Evolutionary conservation across 495 filamentous ascomycete species (phyloP).

Genomic region (Talaromyces adpressus): DNA sequence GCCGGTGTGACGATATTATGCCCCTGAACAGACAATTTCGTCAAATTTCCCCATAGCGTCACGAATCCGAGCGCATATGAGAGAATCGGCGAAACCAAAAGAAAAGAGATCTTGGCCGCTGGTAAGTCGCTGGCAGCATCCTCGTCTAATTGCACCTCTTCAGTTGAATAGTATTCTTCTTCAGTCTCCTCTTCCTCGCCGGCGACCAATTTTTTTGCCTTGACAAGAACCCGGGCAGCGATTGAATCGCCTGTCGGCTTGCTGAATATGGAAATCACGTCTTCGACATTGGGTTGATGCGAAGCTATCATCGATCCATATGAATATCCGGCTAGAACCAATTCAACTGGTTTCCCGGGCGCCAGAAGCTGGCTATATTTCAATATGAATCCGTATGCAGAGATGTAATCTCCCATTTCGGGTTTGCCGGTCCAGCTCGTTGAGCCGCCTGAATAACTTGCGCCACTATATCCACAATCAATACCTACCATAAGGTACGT

Average conservation of each 20-base stretch:
- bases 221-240: constrained; percentile 56
- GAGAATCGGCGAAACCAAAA: constrained; percentile 75
- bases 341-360: constrained; percentile 10
- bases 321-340: constrained; percentile 80
- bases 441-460: constrained; percentile 61
- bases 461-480: constrained; percentile 51
- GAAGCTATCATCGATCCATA: constrained; percentile 80
- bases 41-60: constrained; percentile 35
- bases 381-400: constrained; percentile 69
- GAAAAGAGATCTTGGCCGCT: constrained; percentile 47
- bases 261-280: constrained; percentile 53
- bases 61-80: constrained; percentile 52
- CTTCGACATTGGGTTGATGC: constrained; percentile 55
- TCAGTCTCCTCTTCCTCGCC: background rate
- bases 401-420: constrained; percentile 74
- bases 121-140: constrained; percentile 12
- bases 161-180: background rate
- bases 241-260: constrained; percentile 41
- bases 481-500: background rate
- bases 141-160: background rate
- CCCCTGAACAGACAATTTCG: constrained; percentile 12
- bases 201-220: constrained; percentile 53
- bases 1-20: constrained; percentile 28
- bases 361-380: constrained; percentile 53
- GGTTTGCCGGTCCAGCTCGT: constrained; percentile 82